Evolutionary conservation across 495 filamentous ascomycete genomes (phyloP).

Genomic region (Hypoxylon crocopeplum): DNA sequence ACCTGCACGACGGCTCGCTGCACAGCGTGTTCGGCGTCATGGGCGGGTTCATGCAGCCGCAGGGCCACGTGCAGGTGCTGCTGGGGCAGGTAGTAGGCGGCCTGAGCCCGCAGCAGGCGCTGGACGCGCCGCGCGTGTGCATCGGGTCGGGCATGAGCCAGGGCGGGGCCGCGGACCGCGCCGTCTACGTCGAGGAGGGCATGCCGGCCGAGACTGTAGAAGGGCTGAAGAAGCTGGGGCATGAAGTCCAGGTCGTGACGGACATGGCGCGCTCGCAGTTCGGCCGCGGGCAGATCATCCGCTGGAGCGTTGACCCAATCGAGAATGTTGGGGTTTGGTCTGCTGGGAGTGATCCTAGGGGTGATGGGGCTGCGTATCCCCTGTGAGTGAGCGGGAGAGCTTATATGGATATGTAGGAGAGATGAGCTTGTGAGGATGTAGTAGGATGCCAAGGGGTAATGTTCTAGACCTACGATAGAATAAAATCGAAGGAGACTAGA

Average conservation of each 20-base stretch:
- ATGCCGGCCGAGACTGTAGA: constrained; percentile 70
- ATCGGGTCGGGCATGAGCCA: constrained; percentile 71
- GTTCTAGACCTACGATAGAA: too few species aligned
- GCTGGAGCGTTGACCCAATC: constrained; percentile 68
- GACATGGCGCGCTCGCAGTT: constrained; percentile 77
- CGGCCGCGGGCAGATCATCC: constrained; percentile 89
- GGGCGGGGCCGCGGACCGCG: constrained; percentile 43
- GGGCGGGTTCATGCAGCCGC: constrained; percentile 99
- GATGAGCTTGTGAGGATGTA: too few species aligned
- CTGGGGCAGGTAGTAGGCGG: constrained; percentile 88
- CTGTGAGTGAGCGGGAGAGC: too few species aligned
- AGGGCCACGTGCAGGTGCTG: constrained; percentile 94
- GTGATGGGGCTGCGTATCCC: constrained; percentile 76
- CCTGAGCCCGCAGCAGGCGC: constrained; percentile 84
- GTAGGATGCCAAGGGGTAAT: too few species aligned
- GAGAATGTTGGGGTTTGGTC: constrained; percentile 76
- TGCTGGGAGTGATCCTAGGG: constrained; percentile 86
- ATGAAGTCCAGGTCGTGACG: constrained; percentile 70
- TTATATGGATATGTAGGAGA: not conserved
- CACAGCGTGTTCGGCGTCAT: constrained; percentile 93
- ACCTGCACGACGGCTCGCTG: constrained; percentile 70
- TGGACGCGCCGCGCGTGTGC: constrained; percentile 89
- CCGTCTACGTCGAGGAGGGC: constrained; percentile 85
- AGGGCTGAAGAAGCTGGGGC: constrained; percentile 73
- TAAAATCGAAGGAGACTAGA: too few species aligned